Conservation (phyloP, 2,329 filamentous ascomycete species). For the Alternaria triticimaculans region DNA sequence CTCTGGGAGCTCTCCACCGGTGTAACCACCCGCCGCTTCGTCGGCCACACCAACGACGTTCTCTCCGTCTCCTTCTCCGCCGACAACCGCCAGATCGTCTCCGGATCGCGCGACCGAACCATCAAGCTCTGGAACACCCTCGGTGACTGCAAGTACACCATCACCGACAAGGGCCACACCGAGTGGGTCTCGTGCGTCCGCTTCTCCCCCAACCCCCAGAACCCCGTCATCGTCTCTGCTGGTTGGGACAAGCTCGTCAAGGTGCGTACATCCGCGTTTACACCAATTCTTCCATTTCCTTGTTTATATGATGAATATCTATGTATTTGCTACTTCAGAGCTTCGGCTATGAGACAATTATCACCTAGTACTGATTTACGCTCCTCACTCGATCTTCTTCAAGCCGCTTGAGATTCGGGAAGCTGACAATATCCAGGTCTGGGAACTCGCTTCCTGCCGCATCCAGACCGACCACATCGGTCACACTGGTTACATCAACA, state of each 20-base stretch:
- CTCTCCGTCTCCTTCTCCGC: constrained; percentile 99
- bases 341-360: constrained; percentile 97
- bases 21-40: constrained; percentile 96
- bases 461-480: constrained; percentile 99
- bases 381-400: background rate
- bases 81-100: constrained; percentile 99
- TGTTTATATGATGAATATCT: constrained; percentile 84
- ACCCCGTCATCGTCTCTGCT: constrained; percentile 98
- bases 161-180: constrained; percentile 99
- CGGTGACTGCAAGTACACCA: constrained; percentile 99
- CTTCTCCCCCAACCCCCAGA: constrained; percentile 99
- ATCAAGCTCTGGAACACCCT: constrained; percentile 99
- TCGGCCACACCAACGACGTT: constrained; percentile 99
- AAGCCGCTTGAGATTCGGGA: constrained; percentile 2
- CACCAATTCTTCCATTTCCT: background rate
- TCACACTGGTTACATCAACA: constrained; percentile 99
- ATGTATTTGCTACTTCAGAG: constrained; percentile 99
- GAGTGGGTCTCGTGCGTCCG: constrained; percentile 99
- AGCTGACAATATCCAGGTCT: constrained; percentile 72
- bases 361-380: constrained; percentile 82
- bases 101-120: constrained; percentile 94
- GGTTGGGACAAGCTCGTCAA: constrained; percentile 99
- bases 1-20: constrained; percentile 99
- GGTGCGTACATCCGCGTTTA: constrained; percentile 68
- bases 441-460: constrained; percentile 99